Evolutionary conservation across 495 filamentous ascomycete species (phyloP).

Genomic region (Daldinia concentrica): DNA sequence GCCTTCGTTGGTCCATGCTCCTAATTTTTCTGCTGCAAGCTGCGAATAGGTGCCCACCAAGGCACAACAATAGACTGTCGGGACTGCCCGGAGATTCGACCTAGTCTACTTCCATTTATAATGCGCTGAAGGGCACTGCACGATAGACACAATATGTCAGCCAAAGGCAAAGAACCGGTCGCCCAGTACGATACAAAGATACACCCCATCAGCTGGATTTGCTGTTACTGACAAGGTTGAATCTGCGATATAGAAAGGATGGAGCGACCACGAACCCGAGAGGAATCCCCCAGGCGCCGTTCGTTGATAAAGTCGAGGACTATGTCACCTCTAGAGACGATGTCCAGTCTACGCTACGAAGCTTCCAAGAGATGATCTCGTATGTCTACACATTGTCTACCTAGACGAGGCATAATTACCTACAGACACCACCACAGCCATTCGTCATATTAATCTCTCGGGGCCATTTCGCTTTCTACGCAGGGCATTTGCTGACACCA

Average conservation of each 20-base stretch:
- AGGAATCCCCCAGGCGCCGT: conserved; percentile 93
- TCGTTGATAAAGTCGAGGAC: conserved; percentile 95
- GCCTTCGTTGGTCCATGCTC: conserved; percentile 36
- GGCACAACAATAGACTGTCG: not conserved
- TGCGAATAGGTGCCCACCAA: conserved; percentile 13
- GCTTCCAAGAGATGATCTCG: conserved; percentile 99
- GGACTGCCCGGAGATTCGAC: not conserved
- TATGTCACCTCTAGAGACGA: conserved; percentile 88
- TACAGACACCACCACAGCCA: not conserved
- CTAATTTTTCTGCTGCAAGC: conserved; percentile 16
- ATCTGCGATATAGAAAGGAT: conserved; percentile 53
- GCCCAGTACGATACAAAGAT: conserved; percentile 34
- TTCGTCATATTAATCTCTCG: not conserved
- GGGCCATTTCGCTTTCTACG: conserved; percentile 3
- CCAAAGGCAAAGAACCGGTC: conserved; percentile 48
- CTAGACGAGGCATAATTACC: not conserved
- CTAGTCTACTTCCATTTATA: not conserved
- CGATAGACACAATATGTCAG: conserved; percentile 41
- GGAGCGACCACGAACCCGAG: conserved; percentile 80
- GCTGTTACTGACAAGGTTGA: conserved; percentile 5
- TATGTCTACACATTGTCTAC: conserved; percentile 49
- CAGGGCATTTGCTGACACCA: conserved; percentile 11
- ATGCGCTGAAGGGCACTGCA: conserved; percentile 20
- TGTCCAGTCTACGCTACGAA: conserved; percentile 87
- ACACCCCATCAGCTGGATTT: not conserved